Evolutionary conservation across 2,329 filamentous ascomycete genomes (phyloP).

Genomic region (Botryotinia calthae): DNA sequence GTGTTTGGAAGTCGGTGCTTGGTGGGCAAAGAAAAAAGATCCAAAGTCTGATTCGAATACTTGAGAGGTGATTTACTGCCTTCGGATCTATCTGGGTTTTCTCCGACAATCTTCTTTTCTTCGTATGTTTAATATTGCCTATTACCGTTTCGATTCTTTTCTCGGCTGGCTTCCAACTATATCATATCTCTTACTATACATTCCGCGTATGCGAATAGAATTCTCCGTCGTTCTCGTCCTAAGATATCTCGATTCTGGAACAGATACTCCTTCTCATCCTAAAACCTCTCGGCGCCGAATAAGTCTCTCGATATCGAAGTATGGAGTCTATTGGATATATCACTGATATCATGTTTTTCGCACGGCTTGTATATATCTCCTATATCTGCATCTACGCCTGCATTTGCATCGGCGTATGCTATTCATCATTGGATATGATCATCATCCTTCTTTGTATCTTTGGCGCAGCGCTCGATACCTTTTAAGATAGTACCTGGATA

Average conservation of each 20-base stretch:
- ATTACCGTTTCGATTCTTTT: not conserved
- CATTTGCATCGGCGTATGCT: not conserved
- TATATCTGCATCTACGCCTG: not conserved
- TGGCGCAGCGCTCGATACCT: conserved; percentile 82
- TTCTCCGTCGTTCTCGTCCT: not conserved
- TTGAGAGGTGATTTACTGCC: not conserved
- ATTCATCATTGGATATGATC: conserved; percentile 1
- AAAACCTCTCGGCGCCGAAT: not conserved
- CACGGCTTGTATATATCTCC: not conserved
- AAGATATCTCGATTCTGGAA: not conserved
- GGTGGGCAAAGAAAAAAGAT: conserved; percentile 83
- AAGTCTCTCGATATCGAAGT: not conserved
- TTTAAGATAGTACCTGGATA: conserved; percentile 80
- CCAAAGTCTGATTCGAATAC: conserved; percentile 36
- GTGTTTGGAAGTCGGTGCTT: conserved; percentile 82
- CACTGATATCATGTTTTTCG: not conserved
- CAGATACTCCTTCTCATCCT: not conserved
- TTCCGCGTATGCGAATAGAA: not conserved
- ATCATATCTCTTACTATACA: not conserved
- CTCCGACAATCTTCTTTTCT: not conserved
- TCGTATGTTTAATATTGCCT: not conserved
- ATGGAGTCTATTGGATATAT: not conserved
- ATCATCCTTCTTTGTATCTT: conserved; percentile 56
- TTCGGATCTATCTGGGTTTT: not conserved
- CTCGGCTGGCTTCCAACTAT: not conserved